phyloP scores from a whole-genome alignment of 805 yeast genomes.

The Yarrowia divulgata region DNA sequence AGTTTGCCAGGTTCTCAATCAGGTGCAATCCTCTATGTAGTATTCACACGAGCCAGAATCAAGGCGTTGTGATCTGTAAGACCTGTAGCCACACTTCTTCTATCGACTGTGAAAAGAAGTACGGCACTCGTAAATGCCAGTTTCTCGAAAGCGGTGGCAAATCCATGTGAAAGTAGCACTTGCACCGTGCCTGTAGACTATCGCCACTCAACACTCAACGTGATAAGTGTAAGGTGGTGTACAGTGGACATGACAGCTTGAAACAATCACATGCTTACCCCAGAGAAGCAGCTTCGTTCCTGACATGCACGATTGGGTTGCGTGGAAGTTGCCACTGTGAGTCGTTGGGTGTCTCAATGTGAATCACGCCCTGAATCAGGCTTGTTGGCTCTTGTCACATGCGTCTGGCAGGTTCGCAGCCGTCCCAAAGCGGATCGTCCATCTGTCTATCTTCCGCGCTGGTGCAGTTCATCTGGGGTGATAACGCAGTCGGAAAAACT shows the following conservation, averaged over 20 bases:
- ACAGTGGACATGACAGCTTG: background rate
- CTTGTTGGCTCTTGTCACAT: slow-evolving; percentile 7
- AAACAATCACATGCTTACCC: slow-evolving; percentile 21
- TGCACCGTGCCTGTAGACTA: background rate
- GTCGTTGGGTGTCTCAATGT: slow-evolving; percentile 2
- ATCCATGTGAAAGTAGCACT: background rate
- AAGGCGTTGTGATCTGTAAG: no score
- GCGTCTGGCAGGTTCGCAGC: background rate
- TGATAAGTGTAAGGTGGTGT: background rate
- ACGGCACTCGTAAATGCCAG: no score
- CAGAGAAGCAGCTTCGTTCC: background rate
- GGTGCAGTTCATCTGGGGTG: slow-evolving; percentile 2
- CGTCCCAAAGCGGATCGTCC: background rate
- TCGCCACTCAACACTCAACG: slow-evolving; percentile 12
- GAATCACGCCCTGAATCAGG: slow-evolving; percentile 31
- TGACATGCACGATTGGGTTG: slow-evolving; percentile 20
- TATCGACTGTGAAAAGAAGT: no score
- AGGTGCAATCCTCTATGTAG: no score
- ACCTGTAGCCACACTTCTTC: no score
- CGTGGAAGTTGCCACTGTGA: slow-evolving; percentile 9
- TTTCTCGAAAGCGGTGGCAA: background rate
- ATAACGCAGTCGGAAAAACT: background rate
- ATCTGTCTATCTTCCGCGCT: background rate
- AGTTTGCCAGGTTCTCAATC: no score
- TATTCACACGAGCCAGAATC: no score